A percentile compares a stretch with the other conserved stretches of the same genome.
phyloP scores from a whole-genome alignment of 2,329 filamentous ascomycete species.

The Fusarium sp. region DNA sequence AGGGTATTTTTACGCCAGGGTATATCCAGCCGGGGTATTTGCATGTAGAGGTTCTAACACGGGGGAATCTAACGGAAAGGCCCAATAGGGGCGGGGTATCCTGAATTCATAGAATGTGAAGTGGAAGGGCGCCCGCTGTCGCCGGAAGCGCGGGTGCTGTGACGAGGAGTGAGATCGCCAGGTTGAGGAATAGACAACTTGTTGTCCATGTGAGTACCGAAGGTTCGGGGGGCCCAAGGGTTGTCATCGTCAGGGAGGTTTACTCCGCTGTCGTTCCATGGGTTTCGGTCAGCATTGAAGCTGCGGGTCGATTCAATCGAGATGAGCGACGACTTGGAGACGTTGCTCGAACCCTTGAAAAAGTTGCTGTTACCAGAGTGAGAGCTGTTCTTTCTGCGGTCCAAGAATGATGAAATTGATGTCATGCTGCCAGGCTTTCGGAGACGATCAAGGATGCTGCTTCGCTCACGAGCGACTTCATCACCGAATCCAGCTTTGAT shows the following conservation, averaged over 20 bases:
- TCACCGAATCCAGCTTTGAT: slow-evolving; percentile 87
- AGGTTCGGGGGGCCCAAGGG: slow-evolving; percentile 72
- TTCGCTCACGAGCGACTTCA: slow-evolving; percentile 82
- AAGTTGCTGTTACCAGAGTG: slow-evolving; percentile 85
- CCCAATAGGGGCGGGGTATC: slow-evolving; percentile 94
- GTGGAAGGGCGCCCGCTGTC: slow-evolving; percentile 94
- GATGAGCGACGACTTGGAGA: slow-evolving; percentile 94
- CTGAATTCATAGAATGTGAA: slow-evolving; percentile 94
- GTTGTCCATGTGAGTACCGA: slow-evolving; percentile 74
- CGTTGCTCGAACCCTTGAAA: slow-evolving; percentile 92
- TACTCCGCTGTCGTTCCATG: slow-evolving; percentile 97
- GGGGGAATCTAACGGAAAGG: slow-evolving; percentile 82
- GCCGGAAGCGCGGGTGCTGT: slow-evolving; percentile 85
- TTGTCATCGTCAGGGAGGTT: slow-evolving; percentile 92
- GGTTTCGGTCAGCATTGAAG: slow-evolving; percentile 90
- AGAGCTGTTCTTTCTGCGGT: slow-evolving; percentile 92
- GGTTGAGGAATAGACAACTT: slow-evolving; percentile 76
- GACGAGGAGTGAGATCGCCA: slow-evolving; percentile 86
- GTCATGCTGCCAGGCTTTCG: slow-evolving; percentile 96
- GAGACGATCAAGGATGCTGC: slow-evolving; percentile 89
- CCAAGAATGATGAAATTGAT: slow-evolving; percentile 95
- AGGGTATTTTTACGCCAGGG: slow-evolving; percentile 73
- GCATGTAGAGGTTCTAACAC: slow-evolving; percentile 64
- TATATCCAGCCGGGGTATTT: slow-evolving; percentile 75
- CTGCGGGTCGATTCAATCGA: slow-evolving; percentile 96